phyloP scores from a whole-genome alignment of 2,329 filamentous ascomycete genomes.

The Fusarium tricinctum region DNA sequence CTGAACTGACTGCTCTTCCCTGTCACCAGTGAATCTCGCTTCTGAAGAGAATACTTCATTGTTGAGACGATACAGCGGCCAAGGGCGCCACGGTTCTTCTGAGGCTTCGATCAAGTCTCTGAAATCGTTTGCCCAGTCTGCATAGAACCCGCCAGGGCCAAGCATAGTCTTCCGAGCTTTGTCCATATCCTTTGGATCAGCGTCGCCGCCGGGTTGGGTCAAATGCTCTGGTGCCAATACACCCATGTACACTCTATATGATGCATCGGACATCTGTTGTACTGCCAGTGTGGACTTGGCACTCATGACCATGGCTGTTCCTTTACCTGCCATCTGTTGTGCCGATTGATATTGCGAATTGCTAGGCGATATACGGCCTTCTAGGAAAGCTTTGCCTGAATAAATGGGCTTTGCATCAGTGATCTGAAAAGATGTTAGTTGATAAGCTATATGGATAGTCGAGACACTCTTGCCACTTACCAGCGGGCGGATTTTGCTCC shows the following conservation, averaged over 20 bases:
- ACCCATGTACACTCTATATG: slow-evolving; percentile 11
- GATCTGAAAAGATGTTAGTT: neutral
- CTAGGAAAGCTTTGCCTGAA: neutral
- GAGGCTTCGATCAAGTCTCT: neutral
- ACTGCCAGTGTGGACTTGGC: neutral
- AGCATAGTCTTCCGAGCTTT: slow-evolving; percentile 10
- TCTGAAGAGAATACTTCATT: neutral
- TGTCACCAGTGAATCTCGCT: fast-evolving
- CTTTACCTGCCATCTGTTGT: slow-evolving; percentile 6
- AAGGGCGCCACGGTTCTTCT: slow-evolving; percentile 6
- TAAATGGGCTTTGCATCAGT: neutral
- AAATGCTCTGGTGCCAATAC: neutral
- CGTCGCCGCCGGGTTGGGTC: slow-evolving; percentile 2
- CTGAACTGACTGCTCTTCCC: neutral
- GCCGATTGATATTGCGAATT: neutral
- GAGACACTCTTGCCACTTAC: neutral
- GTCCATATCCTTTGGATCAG: slow-evolving; percentile 2
- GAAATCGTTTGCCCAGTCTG: neutral
- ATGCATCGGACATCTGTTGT: slow-evolving; percentile 6
- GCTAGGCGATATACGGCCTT: slow-evolving; percentile 3
- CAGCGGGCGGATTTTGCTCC: slow-evolving; percentile 4
- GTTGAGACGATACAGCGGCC: slow-evolving; percentile 15
- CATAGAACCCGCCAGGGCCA: neutral
- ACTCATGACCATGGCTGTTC: slow-evolving; percentile 11
- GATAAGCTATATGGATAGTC: fast-evolving